A percentile compares a stretch with the other conserved stretches of the same genome.
These are phyloP conservation scores for Penicillium capsulatum DNA, from an alignment of 2,329 filamentous ascomycete species.

Conservation along the genomic window DNA sequence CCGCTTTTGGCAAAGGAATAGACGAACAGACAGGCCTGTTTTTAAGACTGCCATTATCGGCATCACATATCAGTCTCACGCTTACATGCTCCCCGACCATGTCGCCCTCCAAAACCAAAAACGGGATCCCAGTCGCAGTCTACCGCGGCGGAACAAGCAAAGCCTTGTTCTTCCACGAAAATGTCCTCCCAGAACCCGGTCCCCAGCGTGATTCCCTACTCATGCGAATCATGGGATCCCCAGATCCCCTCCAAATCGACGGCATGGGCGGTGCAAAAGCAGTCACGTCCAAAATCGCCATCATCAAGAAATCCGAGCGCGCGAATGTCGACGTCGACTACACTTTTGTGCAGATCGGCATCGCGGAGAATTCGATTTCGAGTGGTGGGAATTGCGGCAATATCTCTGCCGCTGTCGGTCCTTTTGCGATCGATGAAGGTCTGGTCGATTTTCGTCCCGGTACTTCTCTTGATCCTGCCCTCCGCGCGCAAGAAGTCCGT, in stretches of 20 bases:
- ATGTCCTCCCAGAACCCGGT: constrained; percentile 41
- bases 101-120: no score
- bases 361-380: constrained; percentile 2
- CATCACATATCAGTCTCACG: no score
- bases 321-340: constrained; percentile 22
- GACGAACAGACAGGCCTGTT: neutral
- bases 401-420: constrained; percentile 14
- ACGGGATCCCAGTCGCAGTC: constrained; percentile 31
- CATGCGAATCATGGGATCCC: constrained; percentile 12
- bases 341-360: constrained; percentile 5
- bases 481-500: constrained; percentile 10
- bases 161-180: constrained; percentile 52
- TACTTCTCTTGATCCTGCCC: constrained; percentile 3
- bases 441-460: constrained; percentile 7
- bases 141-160: constrained; percentile 62
- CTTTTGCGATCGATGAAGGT: constrained; percentile 17
- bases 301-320: constrained; percentile 3
- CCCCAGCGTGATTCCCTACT: constrained; percentile 9
- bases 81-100: no score
- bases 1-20: no score
- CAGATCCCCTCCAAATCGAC: constrained; percentile 8
- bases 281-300: constrained; percentile 7
- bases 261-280: constrained; percentile 7
- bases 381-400: constrained; percentile 15
- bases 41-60: no score